Evolutionary conservation across 2,329 filamentous ascomycete genomes (phyloP), one percentile per base, ranked within the genome.

Genomic region (Trichoderma koningii): DNA sequence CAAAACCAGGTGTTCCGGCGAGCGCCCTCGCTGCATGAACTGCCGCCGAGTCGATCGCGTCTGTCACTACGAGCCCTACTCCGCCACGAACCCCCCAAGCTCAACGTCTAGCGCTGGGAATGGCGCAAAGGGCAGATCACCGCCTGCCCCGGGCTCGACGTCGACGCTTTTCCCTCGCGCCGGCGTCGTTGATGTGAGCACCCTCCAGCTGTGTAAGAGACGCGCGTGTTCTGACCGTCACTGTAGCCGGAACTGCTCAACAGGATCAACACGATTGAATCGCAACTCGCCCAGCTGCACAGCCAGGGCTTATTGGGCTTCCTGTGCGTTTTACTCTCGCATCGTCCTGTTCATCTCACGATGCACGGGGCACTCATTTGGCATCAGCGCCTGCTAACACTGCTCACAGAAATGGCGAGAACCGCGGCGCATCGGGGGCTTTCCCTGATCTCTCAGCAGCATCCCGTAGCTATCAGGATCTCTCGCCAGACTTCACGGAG

Each of bases 41-140:
- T 63, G 60, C 17, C 60, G 60, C n/a, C 60, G 60, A 63, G 60
- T 63, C 50, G 60, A 63, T 63, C 60, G 60, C 60, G 60, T 63
- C 26, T 63, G 60, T 47, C 60, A 63, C 60, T 63, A 63, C 51
- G 60, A 63, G 41, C 60, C 60, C 50, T 63, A 63, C 38, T 63
- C 60, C 26, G 14, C 48, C 60, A 63, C 60, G 26, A 47, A 63
- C 41, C 48, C 60, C 5, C 48, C 60, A 15, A 63, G 42, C 50
- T 53, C 60, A 14, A 23, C 60, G 15, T 53, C 60, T 10, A 30
- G 30, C 19, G 55, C 55, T 28, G 55, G 47, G 48, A 45, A 63
- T 53, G 41, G 48, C 28, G 23, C 38, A 30, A 63, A 63, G 26
- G 48, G 50, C 42, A 53, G 52, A 55, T 62, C 59, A 3, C 57